Base-by-base conservation (phyloP, 1,284 basidiomycete genomes). In the Grifola frondosa region DNA sequence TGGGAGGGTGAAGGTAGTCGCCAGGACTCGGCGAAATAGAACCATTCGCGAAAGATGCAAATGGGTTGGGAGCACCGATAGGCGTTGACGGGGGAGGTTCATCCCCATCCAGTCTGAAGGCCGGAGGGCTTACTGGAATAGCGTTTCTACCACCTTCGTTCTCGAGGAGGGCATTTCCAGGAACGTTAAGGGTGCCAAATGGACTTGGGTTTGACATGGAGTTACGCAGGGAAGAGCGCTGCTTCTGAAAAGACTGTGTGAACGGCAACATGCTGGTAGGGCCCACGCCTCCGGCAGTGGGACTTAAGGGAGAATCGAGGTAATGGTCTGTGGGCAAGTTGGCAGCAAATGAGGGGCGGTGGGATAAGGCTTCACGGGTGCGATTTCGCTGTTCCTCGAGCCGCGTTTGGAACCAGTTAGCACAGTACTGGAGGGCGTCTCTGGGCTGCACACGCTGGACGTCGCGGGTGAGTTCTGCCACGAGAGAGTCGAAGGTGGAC, bases 401-500 rank as follows among this genome's bases (percentile, higher is more conserved):
- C 46, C 90, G 80, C 46, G 76, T 74, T 61, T 95, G 89, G 71
- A 97, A 97, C 95, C 95, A 98, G 62, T 86, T 93, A 39, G 94
- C 86, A 60, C 91, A 96, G 71, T 91, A 97, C 67, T 97, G 95
- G 39, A 97, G 81, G 4, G 88, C 80, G 62, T 97, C 95, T 56
- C 80, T 80, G 15, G 94, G 95, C 59, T 92, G 88, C 13, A 84
- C 88, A 51, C 89, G 82, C 29, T 88, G 75, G 36, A 81, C 81
- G 66, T 97, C 95, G 60, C 90, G 83, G 54, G 90, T 88, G 49
- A 97, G 78, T 59, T 97, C 92, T 53, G 78, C 80, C 57, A 97
- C 77, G 54, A 97, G 81, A 23, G 71, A 66, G 57, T 89, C 83
- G 62, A 89, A 91, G 21, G 88, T 88, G 29, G 88, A 85, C 74